Percentiles rank a stretch among this genome's conserved stretches.
Conservation (phyloP, 148 eudicot genomes). For the Rhododendron kiyosumense region DNA sequence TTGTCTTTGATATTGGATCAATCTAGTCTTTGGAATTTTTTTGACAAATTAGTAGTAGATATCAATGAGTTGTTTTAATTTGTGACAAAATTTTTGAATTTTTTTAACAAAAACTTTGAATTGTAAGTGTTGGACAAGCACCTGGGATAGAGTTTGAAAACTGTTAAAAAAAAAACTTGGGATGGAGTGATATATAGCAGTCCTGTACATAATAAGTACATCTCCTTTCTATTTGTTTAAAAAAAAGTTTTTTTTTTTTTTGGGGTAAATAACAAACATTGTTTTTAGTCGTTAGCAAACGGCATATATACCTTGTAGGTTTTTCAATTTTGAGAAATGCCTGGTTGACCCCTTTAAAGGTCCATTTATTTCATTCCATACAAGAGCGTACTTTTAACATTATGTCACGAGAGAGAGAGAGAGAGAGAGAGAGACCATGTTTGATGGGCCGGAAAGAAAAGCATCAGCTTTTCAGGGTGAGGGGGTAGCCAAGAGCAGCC, state of each 20-base stretch:
- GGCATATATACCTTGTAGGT: background rate
- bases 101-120: no score
- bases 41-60: no score
- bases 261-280: no score
- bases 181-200: background rate
- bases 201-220: background rate
- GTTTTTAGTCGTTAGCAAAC: no score
- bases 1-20: background rate
- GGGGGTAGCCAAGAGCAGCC: slow-evolving; percentile 4
- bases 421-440: slow-evolving; percentile 9
- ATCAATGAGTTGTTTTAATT: no score
- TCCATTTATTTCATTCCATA: background rate
- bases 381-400: background rate
- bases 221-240: no score
- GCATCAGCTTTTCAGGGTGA: slow-evolving; percentile 15
- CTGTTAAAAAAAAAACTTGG: no score
- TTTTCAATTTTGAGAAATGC: background rate
- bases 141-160: no score
- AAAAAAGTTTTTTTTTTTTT: no score
- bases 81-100: background rate
- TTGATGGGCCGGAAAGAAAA: slow-evolving; percentile 13
- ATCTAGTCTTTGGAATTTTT: background rate
- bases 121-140: no score
- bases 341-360: slow-evolving; percentile 7
- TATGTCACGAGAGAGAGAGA: no score